These are phyloP conservation scores for Ilyonectria sp. DNA, from an alignment of 2,329 filamentous ascomycete genomes.

Conservation along the genomic window DNA sequence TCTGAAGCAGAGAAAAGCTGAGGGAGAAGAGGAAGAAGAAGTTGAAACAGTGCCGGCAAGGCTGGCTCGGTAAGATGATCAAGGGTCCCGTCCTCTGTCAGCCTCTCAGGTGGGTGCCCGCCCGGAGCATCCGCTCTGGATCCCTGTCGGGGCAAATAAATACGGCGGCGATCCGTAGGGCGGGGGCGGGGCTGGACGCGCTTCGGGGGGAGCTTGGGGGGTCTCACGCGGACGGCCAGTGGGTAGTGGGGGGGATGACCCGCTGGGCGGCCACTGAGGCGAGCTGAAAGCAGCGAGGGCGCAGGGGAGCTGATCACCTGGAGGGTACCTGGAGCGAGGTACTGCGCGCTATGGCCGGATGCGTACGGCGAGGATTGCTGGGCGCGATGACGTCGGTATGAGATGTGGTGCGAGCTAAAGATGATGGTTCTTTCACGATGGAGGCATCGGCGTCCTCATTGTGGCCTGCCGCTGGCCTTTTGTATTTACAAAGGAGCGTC, in stretches of 20 bases:
- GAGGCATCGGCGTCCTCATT: not conserved
- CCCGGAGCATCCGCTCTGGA: slow-evolving; percentile 39
- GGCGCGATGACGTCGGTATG: slow-evolving; percentile 3
- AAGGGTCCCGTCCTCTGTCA: slow-evolving; percentile 7
- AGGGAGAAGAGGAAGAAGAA: slow-evolving; percentile 6
- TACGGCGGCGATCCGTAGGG: not conserved
- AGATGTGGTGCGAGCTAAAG: not conserved
- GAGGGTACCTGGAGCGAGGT: not conserved
- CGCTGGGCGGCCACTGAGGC: slow-evolving; percentile 22
- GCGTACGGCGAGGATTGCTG: not conserved
- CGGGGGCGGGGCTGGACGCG: not conserved
- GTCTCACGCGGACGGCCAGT: slow-evolving; percentile 24
- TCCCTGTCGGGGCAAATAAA: slow-evolving; percentile 4
- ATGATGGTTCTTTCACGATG: not conserved
- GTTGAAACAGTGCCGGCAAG: slow-evolving; percentile 18
- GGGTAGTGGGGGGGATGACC: slow-evolving; percentile 21
- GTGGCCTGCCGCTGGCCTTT: not conserved
- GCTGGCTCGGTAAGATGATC: slow-evolving; percentile 4
- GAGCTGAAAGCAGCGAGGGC: not conserved
- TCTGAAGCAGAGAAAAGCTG: slow-evolving; percentile 4
- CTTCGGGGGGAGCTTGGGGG: not conserved
- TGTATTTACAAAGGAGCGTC: not conserved
- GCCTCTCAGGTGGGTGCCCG: slow-evolving; percentile 32
- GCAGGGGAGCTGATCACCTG: slow-evolving; percentile 15
- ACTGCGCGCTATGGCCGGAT: not conserved